A percentile compares a stretch with the other conserved stretches of the same genome.
Conservation (phyloP, 2,329 filamentous ascomycete species). For the Pochonia chlamydosporia region DNA sequence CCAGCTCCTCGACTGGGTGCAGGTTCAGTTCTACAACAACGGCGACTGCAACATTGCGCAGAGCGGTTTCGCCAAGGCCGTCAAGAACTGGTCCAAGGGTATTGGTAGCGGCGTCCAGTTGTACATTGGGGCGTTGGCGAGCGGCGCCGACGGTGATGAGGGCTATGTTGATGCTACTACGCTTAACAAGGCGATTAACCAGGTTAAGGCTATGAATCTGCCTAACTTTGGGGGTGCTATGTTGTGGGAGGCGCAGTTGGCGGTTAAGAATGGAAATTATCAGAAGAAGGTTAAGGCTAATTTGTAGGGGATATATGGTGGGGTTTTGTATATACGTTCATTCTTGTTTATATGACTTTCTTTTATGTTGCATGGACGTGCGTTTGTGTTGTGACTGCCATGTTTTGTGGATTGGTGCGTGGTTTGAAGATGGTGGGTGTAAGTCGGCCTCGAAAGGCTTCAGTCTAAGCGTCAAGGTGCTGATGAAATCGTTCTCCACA, state of each 20-base stretch:
- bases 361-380: no score
- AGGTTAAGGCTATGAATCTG: slow-evolving; percentile 42
- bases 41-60: slow-evolving; percentile 49
- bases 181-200: slow-evolving; percentile 40
- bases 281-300: slow-evolving; percentile 3
- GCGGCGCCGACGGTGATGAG: slow-evolving; percentile 39
- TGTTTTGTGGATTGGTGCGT: no score
- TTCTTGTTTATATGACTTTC: no score
- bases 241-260: slow-evolving; percentile 60
- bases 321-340: not conserved
- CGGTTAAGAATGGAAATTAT: slow-evolving; percentile 45
- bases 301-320: no score
- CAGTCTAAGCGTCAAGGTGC: no score
- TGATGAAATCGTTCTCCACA: no score
- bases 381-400: no score
- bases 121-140: slow-evolving; percentile 52
- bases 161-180: slow-evolving; percentile 44
- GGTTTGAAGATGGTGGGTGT: no score
- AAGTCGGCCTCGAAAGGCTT: no score
- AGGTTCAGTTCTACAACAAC: slow-evolving; percentile 63
- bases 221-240: slow-evolving; percentile 59
- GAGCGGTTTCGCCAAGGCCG: slow-evolving; percentile 50
- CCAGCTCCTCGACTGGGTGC: slow-evolving; percentile 44
- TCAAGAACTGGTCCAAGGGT: slow-evolving; percentile 58
- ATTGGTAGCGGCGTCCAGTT: slow-evolving; percentile 52